Base-by-base conservation (phyloP, 108 stramenopile species). In the Epithemia pelagica region DNA sequence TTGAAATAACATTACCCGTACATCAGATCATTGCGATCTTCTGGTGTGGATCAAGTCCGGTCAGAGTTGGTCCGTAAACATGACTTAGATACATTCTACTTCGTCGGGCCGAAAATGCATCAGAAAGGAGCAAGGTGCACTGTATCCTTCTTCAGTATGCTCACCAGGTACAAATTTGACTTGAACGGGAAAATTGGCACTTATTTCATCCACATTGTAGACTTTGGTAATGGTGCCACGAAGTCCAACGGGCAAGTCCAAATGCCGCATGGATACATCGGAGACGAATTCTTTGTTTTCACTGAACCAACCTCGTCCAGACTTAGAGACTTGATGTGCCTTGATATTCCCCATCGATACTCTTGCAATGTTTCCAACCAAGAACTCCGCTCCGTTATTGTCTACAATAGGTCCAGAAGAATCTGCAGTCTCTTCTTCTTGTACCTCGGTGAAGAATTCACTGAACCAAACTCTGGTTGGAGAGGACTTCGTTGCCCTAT, bases 91-190 rank as follows among this genome's bases (percentile, higher is more conserved):
- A 30, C 28, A 24, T 61, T 76, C 75, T 3, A 80, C 68, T 73
- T 80, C 79, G 18, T 68, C 18, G 7, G 28, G 10, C 1, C 30
- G 52, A 73, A 80, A 73, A 52, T 80, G 79, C 79, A 80, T 80
- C 28, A 67, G 46, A 64, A 80, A 80, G 1, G 74, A 28, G 8
- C 72, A 67, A 18, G 79, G 79, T 25, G 79, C 72, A 52, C 73
- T 72, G 54, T 68, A 80, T 7, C 77, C 77, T 52, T 79, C 78
- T 0, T 75, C 79, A 1, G 31, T 32, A 33, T 68, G n/a, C 52
- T 62, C 31, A 15, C 72, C 79, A 18, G 74, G 72, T 18, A 46
- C n/a, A 66, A 80, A 80, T 58, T 80, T 80, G 24, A 73, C 79
- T 32, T 63, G 74, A 53, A 80, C 55, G 0, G 74, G 74, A 62